Evolutionary conservation across 371 early-diverging fungal species (phyloP).

Genomic region (Mucor circinelloides): DNA sequence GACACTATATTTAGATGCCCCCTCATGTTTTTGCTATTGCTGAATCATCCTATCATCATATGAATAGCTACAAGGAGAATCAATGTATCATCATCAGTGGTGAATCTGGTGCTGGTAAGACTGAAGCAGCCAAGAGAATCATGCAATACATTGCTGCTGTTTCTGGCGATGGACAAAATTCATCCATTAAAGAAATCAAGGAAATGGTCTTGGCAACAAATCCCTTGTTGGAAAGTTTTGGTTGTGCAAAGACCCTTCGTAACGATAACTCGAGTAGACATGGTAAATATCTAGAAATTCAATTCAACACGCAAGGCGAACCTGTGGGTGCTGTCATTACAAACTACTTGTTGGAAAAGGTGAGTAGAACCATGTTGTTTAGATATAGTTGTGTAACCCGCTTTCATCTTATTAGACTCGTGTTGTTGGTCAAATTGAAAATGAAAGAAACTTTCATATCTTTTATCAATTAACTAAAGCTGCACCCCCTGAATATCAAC

Average conservation of each 20-base stretch:
- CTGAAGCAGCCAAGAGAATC: constrained; percentile 88
- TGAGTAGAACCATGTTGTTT: constrained; percentile 7
- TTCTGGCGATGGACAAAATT: constrained; percentile 69
- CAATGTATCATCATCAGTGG: constrained; percentile 98
- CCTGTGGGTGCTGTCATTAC: constrained; percentile 98
- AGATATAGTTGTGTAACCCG: background rate
- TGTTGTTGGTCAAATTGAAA: constrained; percentile 93
- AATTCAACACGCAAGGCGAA: constrained; percentile 90
- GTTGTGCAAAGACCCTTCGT: constrained; percentile 98
- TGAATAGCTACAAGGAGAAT: constrained; percentile 96
- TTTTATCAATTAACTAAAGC: constrained; percentile 91
- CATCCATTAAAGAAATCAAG: constrained; percentile 90
- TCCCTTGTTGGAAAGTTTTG: constrained; percentile 98
- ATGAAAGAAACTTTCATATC: constrained; percentile 98
- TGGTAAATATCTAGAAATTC: constrained; percentile 99
- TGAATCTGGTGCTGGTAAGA: constrained; percentile 93
- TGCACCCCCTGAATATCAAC: constrained; percentile 72
- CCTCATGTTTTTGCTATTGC: constrained; percentile 91
- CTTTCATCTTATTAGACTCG: constrained; percentile 60
- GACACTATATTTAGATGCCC: constrained; percentile 57
- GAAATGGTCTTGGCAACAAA: constrained; percentile 96
- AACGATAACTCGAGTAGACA: constrained; percentile 99
- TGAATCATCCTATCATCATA: constrained; percentile 85
- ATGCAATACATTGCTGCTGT: constrained; percentile 98
- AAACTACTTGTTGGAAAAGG: constrained; percentile 98